Conservation (phyloP, 768 basidiomycete species). For the Podaxis sp. region DNA sequence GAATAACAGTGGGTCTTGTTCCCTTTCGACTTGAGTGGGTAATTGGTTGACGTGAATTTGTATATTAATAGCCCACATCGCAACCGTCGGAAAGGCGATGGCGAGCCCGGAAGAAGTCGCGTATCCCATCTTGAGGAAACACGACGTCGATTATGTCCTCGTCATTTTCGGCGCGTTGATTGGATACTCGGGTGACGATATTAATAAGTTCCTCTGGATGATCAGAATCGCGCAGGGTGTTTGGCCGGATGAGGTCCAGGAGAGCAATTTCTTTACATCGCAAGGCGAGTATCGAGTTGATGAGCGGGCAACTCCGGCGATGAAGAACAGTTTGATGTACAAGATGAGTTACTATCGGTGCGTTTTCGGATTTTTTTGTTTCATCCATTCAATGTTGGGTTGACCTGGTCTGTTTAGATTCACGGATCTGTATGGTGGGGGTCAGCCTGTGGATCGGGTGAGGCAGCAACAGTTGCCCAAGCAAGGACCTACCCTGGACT, state of each 20-base stretch:
- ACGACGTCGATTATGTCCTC: slow-evolving; percentile 96
- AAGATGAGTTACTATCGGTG: slow-evolving; percentile 98
- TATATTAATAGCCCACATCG: slow-evolving; percentile 74
- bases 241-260: slow-evolving; percentile 98
- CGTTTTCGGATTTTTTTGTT: slow-evolving; percentile 11
- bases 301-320: slow-evolving; percentile 74
- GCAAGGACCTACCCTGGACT: slow-evolving; percentile 78
- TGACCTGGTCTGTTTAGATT: slow-evolving; percentile 46
- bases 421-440: slow-evolving; percentile 76
- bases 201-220: slow-evolving; percentile 99
- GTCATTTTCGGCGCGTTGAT: slow-evolving; percentile 96
- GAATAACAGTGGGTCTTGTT: slow-evolving; percentile 87
- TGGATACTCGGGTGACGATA: slow-evolving; percentile 97
- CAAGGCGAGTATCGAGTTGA: slow-evolving; percentile 94
- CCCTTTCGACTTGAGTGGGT: background rate
- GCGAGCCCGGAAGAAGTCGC: slow-evolving; percentile 89
- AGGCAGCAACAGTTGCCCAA: slow-evolving; percentile 81
- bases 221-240: slow-evolving; percentile 91
- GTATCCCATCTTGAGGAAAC: slow-evolving; percentile 94
- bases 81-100: slow-evolving; percentile 99
- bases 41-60: slow-evolving; percentile 3
- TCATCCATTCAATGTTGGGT: background rate
- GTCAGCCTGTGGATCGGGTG: slow-evolving; percentile 77
- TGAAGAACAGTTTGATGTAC: slow-evolving; percentile 98
- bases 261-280: slow-evolving; percentile 89